Percentiles rank a stretch among this genome's conserved stretches.
phyloP scores from a whole-genome alignment of 148 eudicot species.

The Pharnaceum exiguum region DNA sequence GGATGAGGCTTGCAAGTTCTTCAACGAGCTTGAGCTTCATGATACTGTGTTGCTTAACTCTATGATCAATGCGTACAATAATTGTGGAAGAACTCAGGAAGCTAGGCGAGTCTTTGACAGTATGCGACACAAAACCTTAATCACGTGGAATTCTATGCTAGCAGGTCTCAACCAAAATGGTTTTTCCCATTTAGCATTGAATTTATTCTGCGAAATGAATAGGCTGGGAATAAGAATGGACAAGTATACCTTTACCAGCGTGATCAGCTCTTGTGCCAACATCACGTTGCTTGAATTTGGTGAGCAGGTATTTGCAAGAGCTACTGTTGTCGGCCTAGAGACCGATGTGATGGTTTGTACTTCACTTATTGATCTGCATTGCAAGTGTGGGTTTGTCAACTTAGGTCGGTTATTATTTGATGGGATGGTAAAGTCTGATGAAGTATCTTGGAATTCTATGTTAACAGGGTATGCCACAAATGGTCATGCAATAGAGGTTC shows the following conservation, averaged over 20 bases:
- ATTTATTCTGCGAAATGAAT: slow-evolving; percentile 62
- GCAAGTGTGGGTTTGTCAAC: slow-evolving; percentile 76
- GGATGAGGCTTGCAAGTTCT: slow-evolving; percentile 57
- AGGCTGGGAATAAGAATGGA: slow-evolving; percentile 42
- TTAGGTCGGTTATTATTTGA: slow-evolving; percentile 56
- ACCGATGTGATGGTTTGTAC: slow-evolving; percentile 55
- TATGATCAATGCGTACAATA: slow-evolving; percentile 71
- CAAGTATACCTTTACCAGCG: slow-evolving; percentile 66
- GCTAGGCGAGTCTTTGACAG: slow-evolving; percentile 59
- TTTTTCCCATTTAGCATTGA: slow-evolving; percentile 47
- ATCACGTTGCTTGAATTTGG: slow-evolving; percentile 64
- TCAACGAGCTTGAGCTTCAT: slow-evolving; percentile 50
- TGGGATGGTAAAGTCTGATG: slow-evolving; percentile 43
- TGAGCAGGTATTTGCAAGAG: slow-evolving; percentile 71
- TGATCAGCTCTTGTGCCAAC: slow-evolving; percentile 76
- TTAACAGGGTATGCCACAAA: slow-evolving; percentile 88
- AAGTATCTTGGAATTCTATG: slow-evolving; percentile 82
- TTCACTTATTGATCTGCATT: slow-evolving; percentile 76
- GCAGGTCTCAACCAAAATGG: slow-evolving; percentile 80
- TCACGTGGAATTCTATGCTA: slow-evolving; percentile 91
- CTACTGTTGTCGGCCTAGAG: slow-evolving; percentile 54
- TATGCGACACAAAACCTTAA: slow-evolving; percentile 57
- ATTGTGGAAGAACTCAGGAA: slow-evolving; percentile 67
- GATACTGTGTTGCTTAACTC: slow-evolving; percentile 83
- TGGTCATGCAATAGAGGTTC: slow-evolving; percentile 62